Base-by-base conservation (phyloP, 164 flowering plant genomes). In the Nelumbo lutea region DNA sequence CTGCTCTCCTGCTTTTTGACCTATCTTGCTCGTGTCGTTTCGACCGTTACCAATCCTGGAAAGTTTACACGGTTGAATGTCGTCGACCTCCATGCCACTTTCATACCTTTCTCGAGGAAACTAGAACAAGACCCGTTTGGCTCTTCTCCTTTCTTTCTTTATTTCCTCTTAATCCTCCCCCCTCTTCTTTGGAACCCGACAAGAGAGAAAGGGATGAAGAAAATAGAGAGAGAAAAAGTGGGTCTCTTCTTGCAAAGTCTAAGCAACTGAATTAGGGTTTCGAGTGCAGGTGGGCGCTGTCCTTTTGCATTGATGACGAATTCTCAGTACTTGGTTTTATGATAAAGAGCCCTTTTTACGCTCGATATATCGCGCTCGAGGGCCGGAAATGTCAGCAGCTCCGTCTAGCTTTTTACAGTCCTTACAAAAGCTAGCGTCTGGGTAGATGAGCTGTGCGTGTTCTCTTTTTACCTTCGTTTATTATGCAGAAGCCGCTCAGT, bases 21-120 rank as follows among this genome's bases (percentile, higher is more conserved):
- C 79, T 74, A 81, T 58, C 68, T 79, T 79, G 63, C 13, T 69
- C 3, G 79, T 69, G 47, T 76, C 83, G 27, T 38, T 72, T 45
- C 78, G 70, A 27, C 78, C 76, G 63, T 82, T 82, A 43, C 79
- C 74, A 57, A 83, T 62, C 71, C 88, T 79, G 48, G 87, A 71
- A 68, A 86, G 78, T 78, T 86, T 88, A 51, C 80, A 80, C 39
- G 78, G 73, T 58, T 80, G 87, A 77, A 83, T 82, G 78, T 85
- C 87, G n/a, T 82, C 89, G 80, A 79, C 78, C 81, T 87, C 90
- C 94, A 87, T 86, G 71, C 67, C 82, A 78, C 86, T 87, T 77
- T 88, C 95, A 89, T 86, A 70, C 90, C 90, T 76, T 77, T 78
- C 67, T 56, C 47, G 64, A 67, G 55, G 50, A 43, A 42, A 70